Evolutionary conservation across 768 basidiomycete genomes (phyloP).

Genomic region (Cystobasidium tubakii): DNA sequence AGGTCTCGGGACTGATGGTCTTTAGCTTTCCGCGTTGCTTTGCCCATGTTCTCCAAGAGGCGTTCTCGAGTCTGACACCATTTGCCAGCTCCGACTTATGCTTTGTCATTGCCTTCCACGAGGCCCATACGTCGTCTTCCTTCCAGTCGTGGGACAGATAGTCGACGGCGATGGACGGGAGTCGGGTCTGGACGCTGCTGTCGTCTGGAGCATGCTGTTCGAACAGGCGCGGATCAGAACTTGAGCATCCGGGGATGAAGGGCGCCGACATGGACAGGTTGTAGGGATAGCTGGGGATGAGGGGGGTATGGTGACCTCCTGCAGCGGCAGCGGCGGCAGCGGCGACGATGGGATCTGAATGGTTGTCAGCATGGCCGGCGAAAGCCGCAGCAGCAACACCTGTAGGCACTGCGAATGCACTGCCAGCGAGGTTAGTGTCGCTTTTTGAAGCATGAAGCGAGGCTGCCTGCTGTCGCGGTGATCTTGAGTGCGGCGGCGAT

Average conservation of each 20-base stretch:
- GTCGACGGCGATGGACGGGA: constrained; percentile 89
- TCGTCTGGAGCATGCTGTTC: constrained; percentile 48
- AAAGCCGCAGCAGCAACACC: not conserved
- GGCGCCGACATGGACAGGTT: constrained; percentile 47
- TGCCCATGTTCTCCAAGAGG: constrained; percentile 98
- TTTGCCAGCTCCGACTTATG: constrained; percentile 98
- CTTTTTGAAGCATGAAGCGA: not conserved
- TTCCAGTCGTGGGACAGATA: constrained; percentile 96
- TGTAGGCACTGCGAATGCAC: not conserved
- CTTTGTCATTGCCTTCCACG: constrained; percentile 96
- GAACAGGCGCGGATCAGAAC: constrained; percentile 36
- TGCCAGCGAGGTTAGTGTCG: not conserved
- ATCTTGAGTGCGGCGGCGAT: not conserved
- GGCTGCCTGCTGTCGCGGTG: not conserved
- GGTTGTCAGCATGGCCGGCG: not conserved
- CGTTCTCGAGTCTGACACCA: constrained; percentile 89
- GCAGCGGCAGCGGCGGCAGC: not conserved
- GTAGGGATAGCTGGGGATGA: constrained; percentile 44
- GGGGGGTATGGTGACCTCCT: constrained; percentile 14
- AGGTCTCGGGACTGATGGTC: constrained; percentile 90
- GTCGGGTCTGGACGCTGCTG: constrained; percentile 64
- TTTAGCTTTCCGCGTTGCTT: constrained; percentile 94
- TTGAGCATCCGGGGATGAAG: constrained; percentile 48
- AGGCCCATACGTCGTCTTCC: constrained; percentile 96
- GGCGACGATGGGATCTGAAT: not conserved